Evolutionary conservation across 768 basidiomycete species (phyloP).

Genomic region (Myochromella boudieri): DNA sequence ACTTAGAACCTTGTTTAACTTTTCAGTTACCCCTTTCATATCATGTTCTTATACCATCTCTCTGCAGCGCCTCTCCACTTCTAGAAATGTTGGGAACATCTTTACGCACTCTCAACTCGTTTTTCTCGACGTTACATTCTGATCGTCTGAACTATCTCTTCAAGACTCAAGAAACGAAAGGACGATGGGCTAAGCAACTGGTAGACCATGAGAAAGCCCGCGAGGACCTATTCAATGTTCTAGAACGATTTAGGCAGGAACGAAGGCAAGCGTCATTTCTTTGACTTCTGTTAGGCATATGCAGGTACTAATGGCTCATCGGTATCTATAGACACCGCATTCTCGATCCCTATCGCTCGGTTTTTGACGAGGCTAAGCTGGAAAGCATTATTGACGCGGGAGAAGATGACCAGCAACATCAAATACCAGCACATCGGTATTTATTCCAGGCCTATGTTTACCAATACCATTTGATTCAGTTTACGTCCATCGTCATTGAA

Average conservation of each 20-base stretch:
- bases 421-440: slow-evolving; percentile 62
- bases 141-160: slow-evolving; percentile 38
- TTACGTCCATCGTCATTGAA: slow-evolving; percentile 34
- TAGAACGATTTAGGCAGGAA: slow-evolving; percentile 49
- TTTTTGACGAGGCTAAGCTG: no score
- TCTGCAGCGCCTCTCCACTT: no score
- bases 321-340: slow-evolving; percentile 38
- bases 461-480: slow-evolving; percentile 53
- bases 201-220: slow-evolving; percentile 36
- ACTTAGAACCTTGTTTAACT: no score
- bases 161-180: slow-evolving; percentile 26
- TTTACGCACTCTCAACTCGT: no score
- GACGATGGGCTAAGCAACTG: slow-evolving; percentile 31
- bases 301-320: no score
- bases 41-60: no score
- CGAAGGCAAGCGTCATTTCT: slow-evolving; percentile 43
- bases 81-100: no score
- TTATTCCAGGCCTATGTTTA: slow-evolving; percentile 77
- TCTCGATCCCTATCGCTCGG: slow-evolving; percentile 59
- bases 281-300: background rate
- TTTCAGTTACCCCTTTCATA: no score
- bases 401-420: slow-evolving; percentile 27
- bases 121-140: no score
- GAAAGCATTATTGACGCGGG: no score
- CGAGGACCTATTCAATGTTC: slow-evolving; percentile 29